Base-by-base conservation (phyloP, 768 basidiomycete species). In the Leccinum uliginosum region DNA sequence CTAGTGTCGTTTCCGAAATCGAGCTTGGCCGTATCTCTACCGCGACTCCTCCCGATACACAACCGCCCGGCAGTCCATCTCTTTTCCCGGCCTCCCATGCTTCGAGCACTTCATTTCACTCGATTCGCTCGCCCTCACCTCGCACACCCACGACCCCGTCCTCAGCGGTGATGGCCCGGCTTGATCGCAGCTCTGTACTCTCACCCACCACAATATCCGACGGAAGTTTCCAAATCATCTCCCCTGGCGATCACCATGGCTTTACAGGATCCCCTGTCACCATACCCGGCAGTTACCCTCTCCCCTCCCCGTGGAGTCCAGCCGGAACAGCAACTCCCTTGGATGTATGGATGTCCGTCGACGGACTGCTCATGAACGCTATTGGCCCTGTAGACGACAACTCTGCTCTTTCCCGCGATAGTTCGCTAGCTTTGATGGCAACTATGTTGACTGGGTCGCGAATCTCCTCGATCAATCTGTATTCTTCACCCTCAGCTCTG, bases 271-370 rank as follows among this genome's bases (percentile, higher is more conserved):
- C 60, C 6, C 63, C 63, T 9, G 19, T 47, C 38, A 52, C n/a
- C 11, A n/a, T 49, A 2, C 12, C 45, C 7, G 50, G 57, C 46
- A 12, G 46, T 10, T 44, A 10, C 8, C 65, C 24, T 27, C 71
- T 71, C 15, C 62, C 67, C 14, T 72, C 69, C 3, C 69, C 71
- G 4, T 72, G 69, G 69, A 70, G 69, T 17, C 71, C 69, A 5
- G 6, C 49, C 19, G 67, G 61, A 51, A 58, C 44, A 19, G 3
- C 15, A 1, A 17, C 59, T 2, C 23, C 57, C 5, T 15, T 44
- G 9, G 46, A 65, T 17, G 55, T 72, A 1, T 72, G 69, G 68
- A 52, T 71, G 49, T 59, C 69, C 50, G 50, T 56, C 10, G 54
- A 67, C 7, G 69, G 69, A 2, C 2, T 55, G 8, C 54, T 72